These are phyloP conservation scores for Echinosophora koreensis DNA, from an alignment of 306 rosid species.

Conservation along the genomic window DNA sequence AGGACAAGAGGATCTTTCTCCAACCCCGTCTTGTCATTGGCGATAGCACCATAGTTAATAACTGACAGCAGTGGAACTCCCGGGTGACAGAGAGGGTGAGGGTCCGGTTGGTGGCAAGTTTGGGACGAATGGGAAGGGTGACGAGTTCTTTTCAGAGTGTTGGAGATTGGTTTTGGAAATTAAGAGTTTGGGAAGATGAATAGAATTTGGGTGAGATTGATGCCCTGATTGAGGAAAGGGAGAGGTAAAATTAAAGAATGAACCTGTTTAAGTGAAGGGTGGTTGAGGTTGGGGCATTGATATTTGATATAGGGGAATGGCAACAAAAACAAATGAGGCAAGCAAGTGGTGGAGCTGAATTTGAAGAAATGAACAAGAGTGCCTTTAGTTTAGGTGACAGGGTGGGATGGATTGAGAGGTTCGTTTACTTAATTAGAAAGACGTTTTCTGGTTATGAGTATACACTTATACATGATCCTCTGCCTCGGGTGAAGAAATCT, in stretches of 20 bases:
- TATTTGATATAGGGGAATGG: not conserved
- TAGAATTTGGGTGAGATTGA: slow-evolving; percentile 74
- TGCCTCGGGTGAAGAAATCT: not conserved
- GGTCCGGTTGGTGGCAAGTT: slow-evolving; percentile 35
- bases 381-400: not conserved
- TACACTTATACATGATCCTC: not conserved
- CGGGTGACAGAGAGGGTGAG: slow-evolving; percentile 65
- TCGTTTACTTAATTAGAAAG: not conserved
- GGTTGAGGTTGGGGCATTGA: not conserved
- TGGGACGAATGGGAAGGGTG: slow-evolving; percentile 51
- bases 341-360: not conserved
- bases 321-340: not conserved
- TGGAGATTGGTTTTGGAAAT: slow-evolving; percentile 48
- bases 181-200: slow-evolving; percentile 71
- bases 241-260: not conserved
- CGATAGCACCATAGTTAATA: slow-evolving; percentile 12
- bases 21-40: slow-evolving; percentile 49
- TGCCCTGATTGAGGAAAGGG: slow-evolving; percentile 50
- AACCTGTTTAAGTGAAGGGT: not conserved
- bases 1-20: slow-evolving; percentile 79
- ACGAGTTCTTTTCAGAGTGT: slow-evolving; percentile 46
- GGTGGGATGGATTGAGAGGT: not conserved
- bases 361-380: not conserved
- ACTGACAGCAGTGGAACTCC: slow-evolving; percentile 38
- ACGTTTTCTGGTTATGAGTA: not conserved